A percentile compares a stretch with the other conserved stretches of the same genome.
Evolutionary conservation across 2,329 filamentous ascomycete genomes (phyloP).

Genomic region (Aspergillus ustus): DNA sequence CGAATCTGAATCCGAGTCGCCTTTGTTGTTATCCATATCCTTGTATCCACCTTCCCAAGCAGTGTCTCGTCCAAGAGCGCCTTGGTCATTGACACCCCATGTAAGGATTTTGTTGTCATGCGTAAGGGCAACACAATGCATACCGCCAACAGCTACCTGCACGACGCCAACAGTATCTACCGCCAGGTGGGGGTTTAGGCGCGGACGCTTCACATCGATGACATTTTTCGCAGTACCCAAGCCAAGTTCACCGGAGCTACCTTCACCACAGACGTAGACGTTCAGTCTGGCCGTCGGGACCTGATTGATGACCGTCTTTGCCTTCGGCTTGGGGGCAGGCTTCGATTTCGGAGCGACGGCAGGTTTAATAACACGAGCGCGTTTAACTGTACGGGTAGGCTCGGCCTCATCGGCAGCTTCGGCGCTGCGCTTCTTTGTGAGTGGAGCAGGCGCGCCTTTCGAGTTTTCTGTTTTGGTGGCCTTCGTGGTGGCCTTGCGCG

Average conservation of each 20-base stretch:
- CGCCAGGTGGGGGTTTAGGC: conserved; percentile 66
- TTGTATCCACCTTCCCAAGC: conserved; percentile 67
- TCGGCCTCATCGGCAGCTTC: conserved; percentile 33
- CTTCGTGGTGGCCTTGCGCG: conserved; percentile 30
- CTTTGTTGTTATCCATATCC: conserved; percentile 51
- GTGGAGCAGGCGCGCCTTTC: conserved; percentile 21
- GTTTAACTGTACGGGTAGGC: conserved; percentile 35
- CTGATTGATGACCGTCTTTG: conserved; percentile 62
- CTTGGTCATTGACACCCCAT: conserved; percentile 88
- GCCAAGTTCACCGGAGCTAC: conserved; percentile 79
- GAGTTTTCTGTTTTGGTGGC: conserved; percentile 24
- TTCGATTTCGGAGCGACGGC: conserved; percentile 37
- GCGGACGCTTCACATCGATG: conserved; percentile 76
- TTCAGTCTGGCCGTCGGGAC: conserved; percentile 64
- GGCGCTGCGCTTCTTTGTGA: conserved; percentile 42
- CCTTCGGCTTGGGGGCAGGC: conserved; percentile 32
- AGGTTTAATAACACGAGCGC: conserved; percentile 33
- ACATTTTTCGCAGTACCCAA: conserved; percentile 69
- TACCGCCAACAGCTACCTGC: conserved; percentile 76
- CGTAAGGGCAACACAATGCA: conserved; percentile 79
- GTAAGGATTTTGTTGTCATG: conserved; percentile 80
- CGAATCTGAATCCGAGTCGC: conserved; percentile 44
- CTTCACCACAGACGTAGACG: conserved; percentile 81
- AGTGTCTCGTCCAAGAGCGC: conserved; percentile 77
- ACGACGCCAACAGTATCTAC: conserved; percentile 68